Percentiles rank a stretch among this genome's conserved stretches.
These are phyloP conservation scores for Tetracladium marchalianum DNA, from an alignment of 495 filamentous ascomycete genomes.

Conservation along the genomic window DNA sequence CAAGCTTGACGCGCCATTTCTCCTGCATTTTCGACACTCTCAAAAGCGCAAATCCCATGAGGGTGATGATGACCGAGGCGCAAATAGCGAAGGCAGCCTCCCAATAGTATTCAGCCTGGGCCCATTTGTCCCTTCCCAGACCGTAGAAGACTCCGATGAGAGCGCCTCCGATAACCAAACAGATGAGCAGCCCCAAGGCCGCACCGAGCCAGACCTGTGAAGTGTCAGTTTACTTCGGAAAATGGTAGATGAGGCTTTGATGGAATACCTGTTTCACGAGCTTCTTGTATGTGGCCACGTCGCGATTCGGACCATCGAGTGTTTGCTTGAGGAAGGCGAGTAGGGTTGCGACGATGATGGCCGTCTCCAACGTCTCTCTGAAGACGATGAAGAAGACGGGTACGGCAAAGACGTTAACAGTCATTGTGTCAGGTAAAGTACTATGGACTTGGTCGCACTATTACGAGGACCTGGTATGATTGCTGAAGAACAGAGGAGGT, in stretches of 20 bases:
- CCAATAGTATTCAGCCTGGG: conserved; percentile 60
- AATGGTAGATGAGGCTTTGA: background rate
- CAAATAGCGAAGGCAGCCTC: conserved; percentile 67
- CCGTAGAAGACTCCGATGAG: conserved; percentile 77
- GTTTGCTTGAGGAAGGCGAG: conserved; percentile 75
- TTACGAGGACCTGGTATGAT: no score
- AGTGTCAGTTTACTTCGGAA: background rate
- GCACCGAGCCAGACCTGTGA: conserved; percentile 63
- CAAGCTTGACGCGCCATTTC: conserved; percentile 77
- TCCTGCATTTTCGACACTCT: conserved; percentile 78
- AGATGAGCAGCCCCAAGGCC: conserved; percentile 51
- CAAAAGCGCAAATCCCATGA: conserved; percentile 69
- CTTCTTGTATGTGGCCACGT: conserved; percentile 50
- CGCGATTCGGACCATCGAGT: conserved; percentile 46
- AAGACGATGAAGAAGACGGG: conserved; percentile 82
- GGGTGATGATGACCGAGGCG: conserved; percentile 64
- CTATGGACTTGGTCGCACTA: no score
- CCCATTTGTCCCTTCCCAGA: conserved; percentile 54
- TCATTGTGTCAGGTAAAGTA: conserved; percentile 23
- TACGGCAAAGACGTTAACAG: conserved; percentile 51
- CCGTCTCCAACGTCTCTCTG: conserved; percentile 72
- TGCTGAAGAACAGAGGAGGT: no score
- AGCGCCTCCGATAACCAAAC: conserved; percentile 56
- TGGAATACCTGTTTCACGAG: conserved; percentile 55
- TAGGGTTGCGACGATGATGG: conserved; percentile 73